Conservation (phyloP, 495 filamentous ascomycete species). For the Parathielavia hyrcaniae region DNA sequence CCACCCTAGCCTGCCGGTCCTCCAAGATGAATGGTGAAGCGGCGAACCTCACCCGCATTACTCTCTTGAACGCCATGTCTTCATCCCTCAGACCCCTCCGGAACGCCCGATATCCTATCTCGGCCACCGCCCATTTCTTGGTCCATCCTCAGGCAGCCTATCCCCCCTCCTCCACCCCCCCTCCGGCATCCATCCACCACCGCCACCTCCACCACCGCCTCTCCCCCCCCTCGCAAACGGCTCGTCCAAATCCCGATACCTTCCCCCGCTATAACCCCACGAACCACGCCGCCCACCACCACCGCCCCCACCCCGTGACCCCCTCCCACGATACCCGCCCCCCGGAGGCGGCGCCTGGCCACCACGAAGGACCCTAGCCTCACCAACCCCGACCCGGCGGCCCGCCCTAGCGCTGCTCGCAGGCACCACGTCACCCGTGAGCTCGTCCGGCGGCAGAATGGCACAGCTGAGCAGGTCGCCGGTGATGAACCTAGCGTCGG, state of each 20-base stretch:
- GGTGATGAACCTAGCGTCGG: conserved; percentile 72
- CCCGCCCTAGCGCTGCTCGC: conserved; percentile 37
- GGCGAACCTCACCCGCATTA: neutral
- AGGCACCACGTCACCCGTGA: conserved; percentile 65
- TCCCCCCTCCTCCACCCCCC: conserved; percentile 59
- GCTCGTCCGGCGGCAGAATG: conserved; percentile 62
- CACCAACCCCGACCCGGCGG: conserved; percentile 34
- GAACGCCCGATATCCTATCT: conserved; percentile 6
- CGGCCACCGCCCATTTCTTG: conserved; percentile 34
- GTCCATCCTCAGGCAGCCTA: conserved; percentile 43
- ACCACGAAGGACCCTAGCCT: conserved; percentile 34
- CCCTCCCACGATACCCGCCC: conserved; percentile 15
- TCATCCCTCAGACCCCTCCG: neutral
- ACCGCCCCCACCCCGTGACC: neutral
- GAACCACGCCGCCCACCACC: neutral
- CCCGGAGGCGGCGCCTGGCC: conserved; percentile 29
- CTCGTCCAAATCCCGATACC: conserved; percentile 10
- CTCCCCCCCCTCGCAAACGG: conserved; percentile 22
- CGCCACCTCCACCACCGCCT: too few relatives aligned
- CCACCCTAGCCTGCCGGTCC: neutral
- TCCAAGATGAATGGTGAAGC: neutral
- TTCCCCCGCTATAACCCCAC: conserved; percentile 4
- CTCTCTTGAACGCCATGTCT: neutral
- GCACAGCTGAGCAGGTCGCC: conserved; percentile 83
- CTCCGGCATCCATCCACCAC: conserved; percentile 37